These are phyloP conservation scores for Penicillium sumatraense DNA, from an alignment of 2,329 filamentous ascomycete species.

Conservation along the genomic window DNA sequence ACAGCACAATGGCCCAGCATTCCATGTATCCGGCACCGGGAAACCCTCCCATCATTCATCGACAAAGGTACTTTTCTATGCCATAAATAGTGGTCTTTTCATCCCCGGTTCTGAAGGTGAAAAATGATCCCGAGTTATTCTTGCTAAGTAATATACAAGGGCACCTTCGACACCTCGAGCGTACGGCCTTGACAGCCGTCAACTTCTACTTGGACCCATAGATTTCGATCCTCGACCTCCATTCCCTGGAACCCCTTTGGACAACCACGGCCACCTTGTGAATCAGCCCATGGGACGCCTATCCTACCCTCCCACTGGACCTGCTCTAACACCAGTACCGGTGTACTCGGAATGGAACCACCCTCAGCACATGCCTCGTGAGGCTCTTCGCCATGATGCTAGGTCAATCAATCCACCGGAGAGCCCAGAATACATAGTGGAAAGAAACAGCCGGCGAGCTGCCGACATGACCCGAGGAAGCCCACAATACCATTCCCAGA, in stretches of 20 bases:
- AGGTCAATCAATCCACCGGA: conserved; percentile 38
- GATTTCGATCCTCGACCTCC: conserved; percentile 37
- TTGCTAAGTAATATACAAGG: conserved; percentile 37
- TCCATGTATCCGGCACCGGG: conserved; percentile 35
- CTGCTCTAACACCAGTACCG: conserved; percentile 32
- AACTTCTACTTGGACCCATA: conserved; percentile 29
- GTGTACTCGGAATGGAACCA: conserved; percentile 42
- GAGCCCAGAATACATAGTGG: conserved; percentile 41
- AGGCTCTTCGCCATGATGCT: conserved; percentile 38
- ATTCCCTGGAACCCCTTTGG: conserved; percentile 34
- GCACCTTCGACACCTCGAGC: conserved; percentile 34
- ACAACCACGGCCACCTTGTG: conserved; percentile 35
- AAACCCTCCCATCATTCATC: conserved; percentile 37
- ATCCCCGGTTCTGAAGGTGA: conserved; percentile 4
- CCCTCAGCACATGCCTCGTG: conserved; percentile 34
- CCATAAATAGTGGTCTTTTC: conserved; percentile 11
- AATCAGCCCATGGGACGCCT: conserved; percentile 30
- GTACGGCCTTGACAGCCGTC: conserved; percentile 32
- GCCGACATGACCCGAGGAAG: conserved; percentile 36
- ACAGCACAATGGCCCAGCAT: conserved; percentile 35
- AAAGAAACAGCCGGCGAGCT: conserved; percentile 39
- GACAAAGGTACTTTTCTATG: conserved; percentile 42
- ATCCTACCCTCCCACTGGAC: conserved; percentile 38
- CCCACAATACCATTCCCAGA: conserved; percentile 54
- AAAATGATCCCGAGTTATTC: conserved; percentile 16